Evolutionary conservation across 2,329 filamentous ascomycete genomes (phyloP).

Genomic region (Cercospora beticola): DNA sequence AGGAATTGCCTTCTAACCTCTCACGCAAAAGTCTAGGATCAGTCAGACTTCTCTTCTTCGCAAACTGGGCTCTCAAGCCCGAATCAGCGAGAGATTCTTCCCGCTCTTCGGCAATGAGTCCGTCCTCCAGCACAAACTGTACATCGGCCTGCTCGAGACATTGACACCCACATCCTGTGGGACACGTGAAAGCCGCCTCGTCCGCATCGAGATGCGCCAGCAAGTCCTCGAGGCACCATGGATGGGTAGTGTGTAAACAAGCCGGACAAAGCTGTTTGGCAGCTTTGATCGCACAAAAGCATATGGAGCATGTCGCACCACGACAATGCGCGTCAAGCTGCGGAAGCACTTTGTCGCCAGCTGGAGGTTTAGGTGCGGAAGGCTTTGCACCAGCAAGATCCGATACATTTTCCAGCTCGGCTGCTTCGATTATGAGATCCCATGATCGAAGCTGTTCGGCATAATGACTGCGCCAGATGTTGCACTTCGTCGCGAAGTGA

Average conservation of each 20-base stretch:
- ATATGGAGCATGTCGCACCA: slow-evolving; percentile 32
- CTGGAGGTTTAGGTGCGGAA: not conserved
- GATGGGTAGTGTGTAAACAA: slow-evolving; percentile 35
- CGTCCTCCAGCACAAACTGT: slow-evolving; percentile 15
- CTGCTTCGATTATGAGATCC: slow-evolving; percentile 55
- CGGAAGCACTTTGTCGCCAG: not conserved
- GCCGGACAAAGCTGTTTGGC: slow-evolving; percentile 34
- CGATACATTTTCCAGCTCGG: slow-evolving; percentile 58
- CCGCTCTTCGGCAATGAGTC: not conserved
- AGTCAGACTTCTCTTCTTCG: slow-evolving; percentile 30
- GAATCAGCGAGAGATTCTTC: not conserved
- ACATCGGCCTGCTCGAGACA: slow-evolving; percentile 25
- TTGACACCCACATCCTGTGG: slow-evolving; percentile 35
- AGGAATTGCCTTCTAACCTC: slow-evolving; percentile 24
- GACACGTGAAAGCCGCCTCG: slow-evolving; percentile 30
- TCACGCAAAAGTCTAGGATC: slow-evolving; percentile 31
- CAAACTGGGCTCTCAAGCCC: slow-evolving; percentile 1
- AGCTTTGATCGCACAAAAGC: slow-evolving; percentile 28
- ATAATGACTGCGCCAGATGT: slow-evolving; percentile 57
- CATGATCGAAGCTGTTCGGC: slow-evolving; percentile 60
- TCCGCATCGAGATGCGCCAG: slow-evolving; percentile 12
- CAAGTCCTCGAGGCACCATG: slow-evolving; percentile 28
- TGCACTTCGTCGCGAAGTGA: slow-evolving; percentile 49
- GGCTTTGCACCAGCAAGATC: not conserved
- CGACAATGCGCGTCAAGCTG: slow-evolving; percentile 6